These are phyloP conservation scores for Lyophyllum atratum DNA, from an alignment of 768 basidiomycete species.

Conservation along the genomic window DNA sequence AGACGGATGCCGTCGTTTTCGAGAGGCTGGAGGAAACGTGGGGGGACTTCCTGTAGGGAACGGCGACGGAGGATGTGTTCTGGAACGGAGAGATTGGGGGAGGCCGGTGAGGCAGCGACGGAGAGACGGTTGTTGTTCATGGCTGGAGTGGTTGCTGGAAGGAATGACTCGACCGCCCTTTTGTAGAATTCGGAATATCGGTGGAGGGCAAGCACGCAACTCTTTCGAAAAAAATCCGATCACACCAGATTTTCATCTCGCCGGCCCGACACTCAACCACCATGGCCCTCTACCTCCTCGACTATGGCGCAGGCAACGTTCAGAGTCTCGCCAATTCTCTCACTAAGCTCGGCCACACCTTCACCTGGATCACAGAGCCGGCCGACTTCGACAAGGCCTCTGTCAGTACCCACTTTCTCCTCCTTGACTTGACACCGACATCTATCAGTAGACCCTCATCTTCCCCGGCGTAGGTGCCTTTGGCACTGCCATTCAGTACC, in stretches of 20 bases:
- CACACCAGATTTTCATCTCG: conserved; percentile 3
- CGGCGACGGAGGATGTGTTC: conserved; percentile 42
- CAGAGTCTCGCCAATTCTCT: conserved; percentile 93
- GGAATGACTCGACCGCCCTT: conserved; percentile 6
- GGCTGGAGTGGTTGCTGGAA: conserved; percentile 16
- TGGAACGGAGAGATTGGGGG: conserved; percentile 35
- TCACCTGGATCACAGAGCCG: conserved; percentile 83
- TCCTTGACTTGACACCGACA: conserved; percentile 13
- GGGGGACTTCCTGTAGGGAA: conserved; percentile 42
- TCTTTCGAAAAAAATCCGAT: conserved; percentile 11
- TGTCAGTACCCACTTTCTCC: conserved; percentile 52
- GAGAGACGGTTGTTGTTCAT: conserved; percentile 49
- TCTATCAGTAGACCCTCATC: conserved; percentile 72
- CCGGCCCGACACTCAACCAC: conserved; percentile 11
- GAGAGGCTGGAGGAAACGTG: conserved; percentile 72
- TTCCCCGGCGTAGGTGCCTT: conserved; percentile 98
- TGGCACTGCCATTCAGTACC: conserved; percentile 80
- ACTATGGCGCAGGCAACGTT: conserved; percentile 96
- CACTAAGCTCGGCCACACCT: conserved; percentile 77
- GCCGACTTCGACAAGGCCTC: conserved; percentile 87
- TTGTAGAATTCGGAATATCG: conserved; percentile 8
- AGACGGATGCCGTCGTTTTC: conserved; percentile 82
- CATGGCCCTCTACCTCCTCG: conserved; percentile 80
- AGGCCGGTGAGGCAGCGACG: conserved; percentile 56
- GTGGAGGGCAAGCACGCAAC: conserved; percentile 13